Evolutionary conservation across 768 basidiomycete species (phyloP), one percentile per base, ranked within the genome.

Genomic region (Trametes maxima): DNA sequence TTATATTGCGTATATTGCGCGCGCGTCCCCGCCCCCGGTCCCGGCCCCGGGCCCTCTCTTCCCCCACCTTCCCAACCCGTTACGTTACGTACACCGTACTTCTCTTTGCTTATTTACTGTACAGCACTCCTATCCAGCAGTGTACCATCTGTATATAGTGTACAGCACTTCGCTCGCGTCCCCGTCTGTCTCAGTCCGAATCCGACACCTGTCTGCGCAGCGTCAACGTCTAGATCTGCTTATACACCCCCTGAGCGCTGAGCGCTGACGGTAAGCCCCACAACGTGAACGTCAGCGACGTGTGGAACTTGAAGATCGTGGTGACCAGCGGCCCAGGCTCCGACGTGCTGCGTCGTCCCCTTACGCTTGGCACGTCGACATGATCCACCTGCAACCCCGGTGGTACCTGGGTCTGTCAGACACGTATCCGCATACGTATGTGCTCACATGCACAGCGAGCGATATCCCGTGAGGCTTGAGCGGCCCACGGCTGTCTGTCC

Each of bases 91-190:
- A 43, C 46, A 13, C 46, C 13, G 8, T 2, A n/a, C 24, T 11
- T 14, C n/a, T 39, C 14, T 25, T 25, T 33, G 42, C 37, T 37
- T 57, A 25, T 43, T 24, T 63, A 63, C 62, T 49, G 56, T 63
- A 58, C 52, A 47, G 46, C 57, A 48, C 37, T 35, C n/a, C 44
- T 21, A 49, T 8, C 44, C 39, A 36, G 49, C 51, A 35, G 36
- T 57, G 61, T 58, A 57, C 62, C 62, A 49, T 12, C 22, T 63
- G 62, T 63, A 63, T 33, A 63, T 63, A 63, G 39, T 54, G 62
- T 63, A 62, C 53, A 47, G 10, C 28, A 57, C 43, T 37, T 5
- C 22, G 22, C 52, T n/a, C n/a, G n/a, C n/a, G n/a, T n/a, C n/a
- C n/a, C n/a, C 4, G 16, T 39, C 13, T 21, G 28, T 43, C 19